Conservation (phyloP, 805 yeast genomes). For the Teunomyces pallodes region DNA sequence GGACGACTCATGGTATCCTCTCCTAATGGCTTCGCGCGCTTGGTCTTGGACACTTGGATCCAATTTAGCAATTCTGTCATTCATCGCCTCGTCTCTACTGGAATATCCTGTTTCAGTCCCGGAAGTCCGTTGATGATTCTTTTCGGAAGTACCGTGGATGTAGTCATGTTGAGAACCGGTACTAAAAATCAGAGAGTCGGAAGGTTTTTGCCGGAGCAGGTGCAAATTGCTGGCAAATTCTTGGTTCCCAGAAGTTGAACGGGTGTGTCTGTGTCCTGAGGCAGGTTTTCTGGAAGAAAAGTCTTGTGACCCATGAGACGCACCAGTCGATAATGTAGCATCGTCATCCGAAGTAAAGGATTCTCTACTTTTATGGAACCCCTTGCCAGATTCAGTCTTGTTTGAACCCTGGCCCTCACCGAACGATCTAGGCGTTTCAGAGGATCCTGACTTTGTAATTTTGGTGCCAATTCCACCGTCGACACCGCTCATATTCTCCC, state of each 20-base stretch:
- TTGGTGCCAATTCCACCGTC: conserved; percentile 28
- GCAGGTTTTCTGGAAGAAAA: not conserved
- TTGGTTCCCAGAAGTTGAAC: not conserved
- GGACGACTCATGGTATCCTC: conserved; percentile 37
- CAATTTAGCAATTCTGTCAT: conserved; percentile 32
- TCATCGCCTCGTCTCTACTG: conserved; percentile 37
- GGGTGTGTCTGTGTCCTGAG: not conserved
- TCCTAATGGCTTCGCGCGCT: conserved; percentile 40
- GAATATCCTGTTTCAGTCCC: conserved; percentile 20
- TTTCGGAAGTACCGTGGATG: not conserved
- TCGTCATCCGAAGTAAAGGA: not conserved
- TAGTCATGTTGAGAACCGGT: not conserved
- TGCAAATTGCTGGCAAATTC: not conserved
- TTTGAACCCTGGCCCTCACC: not conserved
- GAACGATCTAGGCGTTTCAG: conserved; percentile 6
- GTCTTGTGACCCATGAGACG: not conserved
- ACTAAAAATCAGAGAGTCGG: not conserved
- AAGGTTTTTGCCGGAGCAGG: not conserved
- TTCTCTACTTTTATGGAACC: not conserved
- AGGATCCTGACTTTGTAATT: conserved; percentile 6
- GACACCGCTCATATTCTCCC: conserved; percentile 16
- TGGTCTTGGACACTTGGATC: conserved; percentile 33
- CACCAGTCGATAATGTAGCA: not conserved
- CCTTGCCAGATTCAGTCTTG: not conserved
- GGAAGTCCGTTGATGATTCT: not conserved